Percentiles rank a stretch among this genome's conserved stretches.
phyloP scores from a whole-genome alignment of 2,329 filamentous ascomycete genomes.

The Fusarium nelsonii region DNA sequence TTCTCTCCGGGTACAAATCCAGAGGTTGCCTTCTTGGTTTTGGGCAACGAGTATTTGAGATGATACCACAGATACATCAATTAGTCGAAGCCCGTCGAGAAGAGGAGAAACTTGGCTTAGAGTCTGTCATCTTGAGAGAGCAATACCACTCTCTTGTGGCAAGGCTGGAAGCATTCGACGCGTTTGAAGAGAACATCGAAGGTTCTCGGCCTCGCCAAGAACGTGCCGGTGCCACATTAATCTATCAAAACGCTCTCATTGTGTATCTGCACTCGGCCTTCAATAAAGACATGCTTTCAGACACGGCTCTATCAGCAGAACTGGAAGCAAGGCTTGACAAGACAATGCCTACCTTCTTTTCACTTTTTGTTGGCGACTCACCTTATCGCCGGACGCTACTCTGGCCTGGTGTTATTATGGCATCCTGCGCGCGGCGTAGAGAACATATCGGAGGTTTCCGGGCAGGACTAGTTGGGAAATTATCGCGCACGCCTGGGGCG shows the following conservation, averaged over 20 bases:
- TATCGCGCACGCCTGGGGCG: constrained; percentile 1
- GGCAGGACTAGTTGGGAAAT: neutral
- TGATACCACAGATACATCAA: constrained; percentile 7
- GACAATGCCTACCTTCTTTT: neutral
- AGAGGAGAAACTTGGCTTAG: neutral
- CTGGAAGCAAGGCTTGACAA: neutral
- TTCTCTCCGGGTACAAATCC: neutral
- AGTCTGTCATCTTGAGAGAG: accelerated
- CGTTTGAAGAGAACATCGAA: neutral
- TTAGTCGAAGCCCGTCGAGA: constrained; percentile 3
- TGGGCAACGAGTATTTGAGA: constrained; percentile 1
- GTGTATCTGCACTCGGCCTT: constrained; percentile 8
- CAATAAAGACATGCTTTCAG: neutral
- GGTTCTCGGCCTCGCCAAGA: neutral
- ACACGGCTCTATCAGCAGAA: neutral
- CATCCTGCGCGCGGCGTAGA: neutral
- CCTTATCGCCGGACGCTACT: constrained; percentile 16
- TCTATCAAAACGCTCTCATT: constrained; percentile 7
- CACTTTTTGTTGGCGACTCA: neutral
- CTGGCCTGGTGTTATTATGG: constrained; percentile 17
- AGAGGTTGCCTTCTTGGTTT: neutral
- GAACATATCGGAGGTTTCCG: neutral
- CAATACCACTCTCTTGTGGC: neutral
- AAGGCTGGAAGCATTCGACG: neutral
- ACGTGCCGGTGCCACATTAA: neutral